phyloP scores from a whole-genome alignment of 495 filamentous ascomycete genomes.

The Hypoxylon perforatum region DNA sequence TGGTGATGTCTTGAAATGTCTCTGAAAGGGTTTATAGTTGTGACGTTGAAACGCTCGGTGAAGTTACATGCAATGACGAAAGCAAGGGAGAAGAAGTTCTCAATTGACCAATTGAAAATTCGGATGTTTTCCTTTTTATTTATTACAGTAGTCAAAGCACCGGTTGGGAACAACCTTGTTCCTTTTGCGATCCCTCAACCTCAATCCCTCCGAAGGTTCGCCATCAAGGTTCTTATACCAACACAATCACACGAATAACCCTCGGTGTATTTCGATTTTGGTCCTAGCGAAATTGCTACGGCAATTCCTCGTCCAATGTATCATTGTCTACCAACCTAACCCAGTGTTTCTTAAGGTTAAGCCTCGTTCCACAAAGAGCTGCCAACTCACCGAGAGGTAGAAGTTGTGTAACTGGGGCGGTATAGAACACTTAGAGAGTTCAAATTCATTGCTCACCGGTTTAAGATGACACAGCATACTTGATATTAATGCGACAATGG shows the following conservation, averaged over 20 bases:
- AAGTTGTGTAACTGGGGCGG: neutral
- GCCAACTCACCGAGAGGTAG: too few species aligned
- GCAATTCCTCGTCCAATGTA: too few species aligned
- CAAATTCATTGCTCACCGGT: neutral
- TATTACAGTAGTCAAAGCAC: conserved; percentile 3
- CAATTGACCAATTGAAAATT: conserved; percentile 24
- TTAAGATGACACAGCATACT: neutral
- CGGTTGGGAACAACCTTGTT: conserved; percentile 36
- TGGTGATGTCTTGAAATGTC: neutral
- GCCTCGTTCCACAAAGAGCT: too few species aligned
- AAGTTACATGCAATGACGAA: neutral
- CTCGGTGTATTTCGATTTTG: too few species aligned
- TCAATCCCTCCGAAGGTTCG: too few species aligned
- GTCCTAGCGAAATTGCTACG: too few species aligned
- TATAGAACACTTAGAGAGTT: neutral
- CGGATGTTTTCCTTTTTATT: too few species aligned
- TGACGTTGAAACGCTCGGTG: neutral
- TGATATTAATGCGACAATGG: neutral
- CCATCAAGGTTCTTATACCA: too few species aligned
- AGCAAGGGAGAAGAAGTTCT: neutral
- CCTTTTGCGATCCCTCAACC: conserved; percentile 5
- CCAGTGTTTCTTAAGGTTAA: too few species aligned
- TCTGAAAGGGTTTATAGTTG: neutral
- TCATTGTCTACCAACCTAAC: too few species aligned
- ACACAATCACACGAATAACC: too few species aligned